phyloP scores from a whole-genome alignment of 1,139 yeast species.

The Zygosaccharomyces pseudobailii region DNA sequence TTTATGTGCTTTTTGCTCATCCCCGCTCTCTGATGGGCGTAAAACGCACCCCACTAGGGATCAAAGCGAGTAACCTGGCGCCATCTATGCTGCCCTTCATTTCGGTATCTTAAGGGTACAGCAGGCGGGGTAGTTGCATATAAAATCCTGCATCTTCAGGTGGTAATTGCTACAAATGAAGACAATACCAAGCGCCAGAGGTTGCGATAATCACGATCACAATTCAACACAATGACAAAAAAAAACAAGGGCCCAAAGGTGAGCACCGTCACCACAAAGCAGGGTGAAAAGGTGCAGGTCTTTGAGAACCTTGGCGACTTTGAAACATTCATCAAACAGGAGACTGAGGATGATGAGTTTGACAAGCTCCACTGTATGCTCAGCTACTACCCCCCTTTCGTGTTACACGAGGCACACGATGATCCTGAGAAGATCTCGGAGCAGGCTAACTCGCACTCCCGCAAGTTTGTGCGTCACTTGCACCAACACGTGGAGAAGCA shows the following conservation, averaged over 20 bases:
- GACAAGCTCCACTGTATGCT: constrained; percentile 65
- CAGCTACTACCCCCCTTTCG: constrained; percentile 68
- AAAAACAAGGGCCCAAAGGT: constrained; percentile 30
- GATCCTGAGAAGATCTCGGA: constrained; percentile 71
- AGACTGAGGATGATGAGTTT: constrained; percentile 71
- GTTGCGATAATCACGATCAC: neutral
- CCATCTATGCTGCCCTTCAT: neutral
- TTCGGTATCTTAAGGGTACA: neutral
- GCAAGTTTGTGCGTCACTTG: constrained; percentile 67
- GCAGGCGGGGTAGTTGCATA: neutral
- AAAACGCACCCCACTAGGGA: neutral
- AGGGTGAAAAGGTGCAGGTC: constrained; percentile 33
- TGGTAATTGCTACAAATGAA: no score
- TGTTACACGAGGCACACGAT: constrained; percentile 60
- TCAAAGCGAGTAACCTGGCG: neutral
- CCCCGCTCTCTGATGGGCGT: neutral
- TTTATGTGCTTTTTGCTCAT: neutral
- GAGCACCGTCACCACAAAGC: constrained; percentile 25
- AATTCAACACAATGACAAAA: constrained; percentile 20
- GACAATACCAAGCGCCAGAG: no score
- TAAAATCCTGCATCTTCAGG: neutral
- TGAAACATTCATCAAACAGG: constrained; percentile 62
- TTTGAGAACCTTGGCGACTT: constrained; percentile 63
- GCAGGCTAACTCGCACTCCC: constrained; percentile 64
- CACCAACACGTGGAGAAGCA: constrained; percentile 74